Evolutionary conservation across 331 rosid genomes (phyloP).

Genomic region (Dryas integrifolia): DNA sequence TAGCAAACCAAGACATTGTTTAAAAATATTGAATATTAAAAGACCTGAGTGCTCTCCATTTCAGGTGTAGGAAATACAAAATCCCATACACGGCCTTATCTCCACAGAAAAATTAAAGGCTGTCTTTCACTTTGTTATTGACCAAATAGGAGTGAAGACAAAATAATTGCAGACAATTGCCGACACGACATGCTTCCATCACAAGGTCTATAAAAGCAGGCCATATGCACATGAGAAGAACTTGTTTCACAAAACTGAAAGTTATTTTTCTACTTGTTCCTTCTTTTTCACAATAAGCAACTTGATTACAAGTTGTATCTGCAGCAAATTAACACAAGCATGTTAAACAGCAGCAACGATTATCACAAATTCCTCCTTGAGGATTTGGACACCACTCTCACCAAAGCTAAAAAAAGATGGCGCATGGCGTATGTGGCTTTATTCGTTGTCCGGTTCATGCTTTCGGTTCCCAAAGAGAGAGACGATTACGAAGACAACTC

Average conservation of each 20-base stretch:
- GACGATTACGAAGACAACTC: too few species aligned
- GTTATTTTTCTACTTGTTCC: too few species aligned
- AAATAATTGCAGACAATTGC: neutral
- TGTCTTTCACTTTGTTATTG: neutral
- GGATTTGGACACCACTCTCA: constrained; percentile 18
- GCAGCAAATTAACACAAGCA: constrained; percentile 9
- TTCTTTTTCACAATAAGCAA: too few species aligned
- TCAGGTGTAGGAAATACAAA: neutral
- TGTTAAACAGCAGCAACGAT: constrained; percentile 24
- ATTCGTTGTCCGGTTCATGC: constrained; percentile 15
- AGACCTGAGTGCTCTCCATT: neutral
- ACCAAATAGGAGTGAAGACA: neutral
- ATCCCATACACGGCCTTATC: too few species aligned
- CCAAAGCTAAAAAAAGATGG: constrained; percentile 30
- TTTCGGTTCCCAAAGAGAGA: constrained; percentile 12
- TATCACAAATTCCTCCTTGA: constrained; percentile 25
- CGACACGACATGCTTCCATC: neutral
- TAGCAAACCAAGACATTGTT: neutral
- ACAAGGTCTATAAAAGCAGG: neutral
- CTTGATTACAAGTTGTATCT: too few species aligned
- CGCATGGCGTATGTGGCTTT: constrained; percentile 20
- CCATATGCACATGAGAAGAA: neutral
- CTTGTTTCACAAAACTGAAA: neutral
- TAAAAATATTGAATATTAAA: neutral
- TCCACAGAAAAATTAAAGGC: too few species aligned